phyloP scores from a whole-genome alignment of 2,329 filamentous ascomycete species.

The Penicillium rolfsii region DNA sequence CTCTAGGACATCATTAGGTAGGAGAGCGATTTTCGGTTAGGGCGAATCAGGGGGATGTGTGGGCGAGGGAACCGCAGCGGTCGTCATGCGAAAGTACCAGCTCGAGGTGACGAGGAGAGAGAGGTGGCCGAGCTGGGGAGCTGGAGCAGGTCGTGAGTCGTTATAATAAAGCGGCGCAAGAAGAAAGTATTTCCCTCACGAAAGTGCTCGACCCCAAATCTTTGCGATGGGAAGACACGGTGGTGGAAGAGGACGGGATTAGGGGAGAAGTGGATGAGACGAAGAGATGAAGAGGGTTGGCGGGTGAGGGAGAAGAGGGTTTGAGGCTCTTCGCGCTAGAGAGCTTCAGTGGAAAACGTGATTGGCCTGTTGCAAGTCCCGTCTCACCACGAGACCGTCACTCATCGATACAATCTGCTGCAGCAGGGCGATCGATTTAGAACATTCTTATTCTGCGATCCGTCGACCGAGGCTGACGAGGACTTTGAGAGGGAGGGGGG shows the following conservation, averaged over 20 bases:
- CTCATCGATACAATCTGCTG: slow-evolving; percentile 6
- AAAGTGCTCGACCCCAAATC: not conserved
- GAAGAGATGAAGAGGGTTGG: slow-evolving; percentile 5
- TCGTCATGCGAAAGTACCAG: slow-evolving; percentile 9
- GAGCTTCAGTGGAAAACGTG: slow-evolving; percentile 4
- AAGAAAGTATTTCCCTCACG: not conserved
- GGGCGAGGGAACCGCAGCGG: slow-evolving; percentile 6
- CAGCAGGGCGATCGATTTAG: slow-evolving; percentile 1
- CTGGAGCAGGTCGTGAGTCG: slow-evolving; percentile 9
- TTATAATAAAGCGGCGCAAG: not conserved
- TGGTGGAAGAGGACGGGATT: slow-evolving; percentile 9
- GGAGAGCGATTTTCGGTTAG: not conserved
- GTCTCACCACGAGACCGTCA: slow-evolving; percentile 9
- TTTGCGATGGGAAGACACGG: slow-evolving; percentile 10
- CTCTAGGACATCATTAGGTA: slow-evolving; percentile 4
- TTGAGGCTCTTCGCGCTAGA: slow-evolving; percentile 15
- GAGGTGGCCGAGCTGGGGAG: not conserved
- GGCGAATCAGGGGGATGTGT: slow-evolving; percentile 8
- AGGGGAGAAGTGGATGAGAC: slow-evolving; percentile 5
- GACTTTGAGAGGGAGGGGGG: not conserved
- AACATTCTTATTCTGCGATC: slow-evolving; percentile 2
- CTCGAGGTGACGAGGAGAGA: slow-evolving; percentile 9
- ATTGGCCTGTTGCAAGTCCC: slow-evolving; percentile 1
- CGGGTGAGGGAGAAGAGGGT: slow-evolving; percentile 2
- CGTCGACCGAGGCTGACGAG: not conserved